A percentile compares a stretch with the other conserved stretches of the same genome.
Conservation (phyloP, 1,284 basidiomycete species). For the Trichosporon asahii region DNA sequence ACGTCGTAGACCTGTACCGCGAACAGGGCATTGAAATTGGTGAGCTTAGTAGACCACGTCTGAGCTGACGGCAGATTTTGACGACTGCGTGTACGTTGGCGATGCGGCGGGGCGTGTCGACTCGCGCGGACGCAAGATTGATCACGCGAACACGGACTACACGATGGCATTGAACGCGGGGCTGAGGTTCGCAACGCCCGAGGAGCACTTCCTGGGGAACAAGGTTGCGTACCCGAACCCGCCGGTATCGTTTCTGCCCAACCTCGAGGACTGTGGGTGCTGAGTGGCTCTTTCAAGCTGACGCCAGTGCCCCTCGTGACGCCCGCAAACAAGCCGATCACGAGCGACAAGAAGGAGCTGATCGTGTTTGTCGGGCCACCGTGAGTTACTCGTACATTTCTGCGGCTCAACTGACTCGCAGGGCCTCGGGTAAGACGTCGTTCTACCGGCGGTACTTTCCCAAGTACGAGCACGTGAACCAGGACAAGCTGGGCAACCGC, state of each 20-base stretch:
- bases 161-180: constrained; percentile 78
- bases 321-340: constrained; percentile 63
- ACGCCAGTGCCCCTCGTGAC: constrained; percentile 58
- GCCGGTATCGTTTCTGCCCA: constrained; percentile 41
- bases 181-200: constrained; percentile 67
- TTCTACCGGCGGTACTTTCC: constrained; percentile 72
- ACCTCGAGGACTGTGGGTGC: constrained; percentile 16
- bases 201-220: constrained; percentile 67
- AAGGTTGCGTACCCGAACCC: constrained; percentile 45
- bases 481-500: constrained; percentile 69
- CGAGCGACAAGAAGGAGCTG: constrained; percentile 58
- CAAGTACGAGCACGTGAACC: constrained; percentile 78
- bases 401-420: constrained; percentile 12
- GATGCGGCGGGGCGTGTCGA: constrained; percentile 64
- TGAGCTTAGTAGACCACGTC: constrained; percentile 41
- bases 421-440: constrained; percentile 76
- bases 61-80: constrained; percentile 58
- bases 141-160: constrained; percentile 75
- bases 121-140: constrained; percentile 43
- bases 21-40: constrained; percentile 65
- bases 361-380: constrained; percentile 87
- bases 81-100: constrained; percentile 72
- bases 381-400: constrained; percentile 21
- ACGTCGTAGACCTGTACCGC: constrained; percentile 62
- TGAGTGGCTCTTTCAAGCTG: not conserved